Evolutionary conservation across 148 eudicot species (phyloP).

Genomic region (Euryodendron excelsum): DNA sequence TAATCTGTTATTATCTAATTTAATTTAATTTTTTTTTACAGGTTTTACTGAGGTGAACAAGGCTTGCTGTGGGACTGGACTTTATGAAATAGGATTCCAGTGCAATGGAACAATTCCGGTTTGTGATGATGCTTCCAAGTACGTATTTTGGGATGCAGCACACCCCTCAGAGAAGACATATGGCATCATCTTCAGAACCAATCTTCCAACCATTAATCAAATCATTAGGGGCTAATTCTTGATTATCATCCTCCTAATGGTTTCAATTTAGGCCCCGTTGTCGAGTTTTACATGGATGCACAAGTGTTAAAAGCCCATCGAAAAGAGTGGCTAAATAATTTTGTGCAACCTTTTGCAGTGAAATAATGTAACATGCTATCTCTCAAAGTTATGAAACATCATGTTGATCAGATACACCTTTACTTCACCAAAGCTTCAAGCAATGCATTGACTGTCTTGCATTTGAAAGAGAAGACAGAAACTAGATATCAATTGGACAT

Average conservation of each 20-base stretch:
- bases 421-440: too few relatives aligned
- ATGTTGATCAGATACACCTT: too few relatives aligned
- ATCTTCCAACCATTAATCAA: not conserved
- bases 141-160: slow-evolving; percentile 7
- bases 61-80: slow-evolving; percentile 7
- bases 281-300: not conserved
- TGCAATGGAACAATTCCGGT: not conserved
- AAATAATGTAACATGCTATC: not conserved
- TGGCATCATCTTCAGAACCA: not conserved
- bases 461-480: not conserved
- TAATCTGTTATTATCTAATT: too few relatives aligned
- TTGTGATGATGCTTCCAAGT: not conserved
- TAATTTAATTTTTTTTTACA: too few relatives aligned
- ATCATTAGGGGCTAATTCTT: not conserved
- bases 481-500: too few relatives aligned
- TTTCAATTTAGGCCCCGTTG: not conserved
- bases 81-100: not conserved
- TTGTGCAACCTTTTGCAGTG: not conserved
- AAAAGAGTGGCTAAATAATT: not conserved
- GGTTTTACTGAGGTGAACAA: not conserved
- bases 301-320: not conserved
- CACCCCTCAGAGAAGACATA: slow-evolving; percentile 5
- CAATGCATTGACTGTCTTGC: not conserved
- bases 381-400: not conserved
- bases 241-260: not conserved